Base-by-base conservation (phyloP, 2,329 filamentous ascomycete species). In the Ophiostoma tasmaniense region DNA sequence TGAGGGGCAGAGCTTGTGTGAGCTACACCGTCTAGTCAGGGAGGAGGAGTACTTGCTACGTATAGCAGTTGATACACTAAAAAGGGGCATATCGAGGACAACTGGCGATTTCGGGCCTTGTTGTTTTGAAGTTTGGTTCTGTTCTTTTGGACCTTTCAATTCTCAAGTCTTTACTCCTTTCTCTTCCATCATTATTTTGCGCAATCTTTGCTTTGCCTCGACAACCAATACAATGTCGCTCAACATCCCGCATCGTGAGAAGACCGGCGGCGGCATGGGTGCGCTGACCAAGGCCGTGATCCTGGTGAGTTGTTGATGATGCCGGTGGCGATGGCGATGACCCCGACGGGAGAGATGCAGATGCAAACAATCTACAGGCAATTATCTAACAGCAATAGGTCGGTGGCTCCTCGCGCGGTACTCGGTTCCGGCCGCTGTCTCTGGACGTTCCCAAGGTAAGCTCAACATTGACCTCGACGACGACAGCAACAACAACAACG, bases 321-420 rank as follows among this genome's bases (percentile, higher is more conserved):
- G n/a, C 20, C 22, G 11, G 22, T 55, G 17, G 50, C 50, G 50
- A 55, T 14, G n/a, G 8, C n/a, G 25, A 20, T 50, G 67, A 10
- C 11, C n/a, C 11, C 10, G 50, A 55, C 22, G 25, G 37, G 30
- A 39, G 14, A 55, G 14, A 55, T 22, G 52, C 55, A 61, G 55
- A 28, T 5, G 35, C 45, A 33, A 8, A n/a, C 35, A 17, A n/a
- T 37, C 17, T 39, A 17, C n/a, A 25, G 50, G 25, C 2, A 22
- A 52, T 59, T 59, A 22, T 42, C 73, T 77, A 69, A 75, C 73
- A 70, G 30, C 65, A 30, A 30, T 65, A 97, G 93, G 94, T 98
- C 76, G 94, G 94, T 74, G 94, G 95, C 71, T 93, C 95, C 69
- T 97, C 93, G 70, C 88, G 95, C 84, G 95, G 95, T 78, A 99